Evolutionary conservation across 306 rosid genomes (phyloP).

Genomic region (Acacia acuminata): DNA sequence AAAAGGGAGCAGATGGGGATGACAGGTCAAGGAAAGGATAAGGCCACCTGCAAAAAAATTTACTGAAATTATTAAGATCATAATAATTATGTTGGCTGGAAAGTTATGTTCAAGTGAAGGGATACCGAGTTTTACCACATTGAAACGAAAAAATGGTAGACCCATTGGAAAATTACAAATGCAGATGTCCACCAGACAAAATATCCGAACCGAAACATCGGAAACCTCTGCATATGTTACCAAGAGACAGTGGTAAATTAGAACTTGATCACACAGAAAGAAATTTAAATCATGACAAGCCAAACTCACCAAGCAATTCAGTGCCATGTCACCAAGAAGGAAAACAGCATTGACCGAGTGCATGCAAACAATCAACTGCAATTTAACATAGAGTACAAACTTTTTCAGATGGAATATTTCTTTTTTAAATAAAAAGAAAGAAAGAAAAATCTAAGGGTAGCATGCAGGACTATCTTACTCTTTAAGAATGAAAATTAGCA

Average conservation of each 20-base stretch:
- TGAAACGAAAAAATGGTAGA: slow-evolving; percentile 61
- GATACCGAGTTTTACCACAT: slow-evolving; percentile 49
- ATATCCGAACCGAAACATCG: slow-evolving; percentile 80
- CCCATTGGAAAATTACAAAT: slow-evolving; percentile 82
- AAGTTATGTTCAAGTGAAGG: slow-evolving; percentile 22
- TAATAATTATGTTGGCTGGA: neutral
- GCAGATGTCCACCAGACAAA: slow-evolving; percentile 75
- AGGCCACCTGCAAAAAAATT: slow-evolving; percentile 77
- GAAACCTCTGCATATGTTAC: slow-evolving; percentile 72
- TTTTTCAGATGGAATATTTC: slow-evolving; percentile 18
- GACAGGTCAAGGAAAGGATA: slow-evolving; percentile 87
- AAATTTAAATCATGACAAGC: neutral
- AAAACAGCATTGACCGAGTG: slow-evolving; percentile 82
- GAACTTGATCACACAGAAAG: neutral
- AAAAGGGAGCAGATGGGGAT: slow-evolving; percentile 75
- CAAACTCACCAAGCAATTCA: slow-evolving; percentile 78
- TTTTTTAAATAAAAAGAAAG: neutral
- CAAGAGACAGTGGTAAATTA: slow-evolving; percentile 23
- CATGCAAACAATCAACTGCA: slow-evolving; percentile 71
- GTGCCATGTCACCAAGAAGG: slow-evolving; percentile 74
- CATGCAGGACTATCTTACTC: neutral
- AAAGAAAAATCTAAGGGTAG: neutral
- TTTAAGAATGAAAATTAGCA: slow-evolving; percentile 11
- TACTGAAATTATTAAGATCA: slow-evolving; percentile 9
- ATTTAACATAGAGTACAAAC: slow-evolving; percentile 25